phyloP scores from a whole-genome alignment of 768 basidiomycete genomes.

The Lanmaoa rubissima region DNA sequence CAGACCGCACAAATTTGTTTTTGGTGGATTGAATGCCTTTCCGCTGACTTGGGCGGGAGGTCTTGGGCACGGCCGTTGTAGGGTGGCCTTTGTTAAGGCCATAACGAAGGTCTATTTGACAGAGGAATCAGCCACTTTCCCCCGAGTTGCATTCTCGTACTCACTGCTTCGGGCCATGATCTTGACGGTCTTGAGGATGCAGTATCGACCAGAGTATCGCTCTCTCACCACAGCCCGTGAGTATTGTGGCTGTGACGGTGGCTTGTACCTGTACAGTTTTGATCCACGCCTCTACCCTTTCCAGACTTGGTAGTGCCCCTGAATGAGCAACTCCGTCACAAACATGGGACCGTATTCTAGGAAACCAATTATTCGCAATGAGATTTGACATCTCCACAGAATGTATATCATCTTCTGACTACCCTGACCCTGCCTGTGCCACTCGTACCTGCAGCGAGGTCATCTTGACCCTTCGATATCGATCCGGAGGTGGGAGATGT shows the following conservation, averaged over 20 bases:
- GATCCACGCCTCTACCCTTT: constrained; percentile 23
- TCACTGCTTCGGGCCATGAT: constrained; percentile 79
- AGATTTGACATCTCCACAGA: constrained; percentile 17
- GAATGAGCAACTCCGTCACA: background rate
- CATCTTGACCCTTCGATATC: constrained; percentile 44
- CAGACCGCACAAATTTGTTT: constrained; percentile 92
- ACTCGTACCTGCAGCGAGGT: constrained; percentile 23
- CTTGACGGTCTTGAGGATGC: constrained; percentile 52
- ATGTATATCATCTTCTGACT: constrained; percentile 42
- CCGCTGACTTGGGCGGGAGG: constrained; percentile 78
- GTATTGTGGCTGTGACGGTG: constrained; percentile 46
- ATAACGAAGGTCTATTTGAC: constrained; percentile 66
- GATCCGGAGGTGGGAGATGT: constrained; percentile 53
- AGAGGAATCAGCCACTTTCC: constrained; percentile 9
- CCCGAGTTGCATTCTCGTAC: constrained; percentile 27
- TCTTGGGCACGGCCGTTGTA: constrained; percentile 79
- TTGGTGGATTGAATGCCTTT: constrained; percentile 90
- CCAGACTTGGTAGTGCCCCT: constrained; percentile 18
- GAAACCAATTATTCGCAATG: constrained; percentile 7
- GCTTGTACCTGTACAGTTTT: constrained; percentile 63
- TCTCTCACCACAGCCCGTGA: constrained; percentile 5
- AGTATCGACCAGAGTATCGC: constrained; percentile 21
- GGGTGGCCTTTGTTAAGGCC: constrained; percentile 89
- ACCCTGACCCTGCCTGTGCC: constrained; percentile 48
- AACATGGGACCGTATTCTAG: background rate